phyloP scores from a whole-genome alignment of 176 grass and related monocot species.

The Carex cristatella region DNA sequence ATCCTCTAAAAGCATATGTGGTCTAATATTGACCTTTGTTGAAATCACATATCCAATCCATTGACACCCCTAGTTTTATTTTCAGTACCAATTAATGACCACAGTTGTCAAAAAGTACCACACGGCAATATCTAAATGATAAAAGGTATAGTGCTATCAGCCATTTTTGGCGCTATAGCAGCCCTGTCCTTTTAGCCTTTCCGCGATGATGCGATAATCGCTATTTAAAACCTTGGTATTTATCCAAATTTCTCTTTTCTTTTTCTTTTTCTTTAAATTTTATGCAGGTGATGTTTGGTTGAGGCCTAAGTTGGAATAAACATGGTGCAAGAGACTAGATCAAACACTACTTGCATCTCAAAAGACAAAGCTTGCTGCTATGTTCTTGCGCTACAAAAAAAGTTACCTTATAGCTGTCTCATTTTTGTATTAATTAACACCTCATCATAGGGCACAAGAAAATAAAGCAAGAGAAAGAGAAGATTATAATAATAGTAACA shows the following conservation, averaged over 20 bases:
- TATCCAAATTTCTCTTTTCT: not conserved
- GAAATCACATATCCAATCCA: not conserved
- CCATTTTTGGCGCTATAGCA: no score
- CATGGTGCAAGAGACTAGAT: not conserved
- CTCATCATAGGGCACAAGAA: not conserved
- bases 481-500: not conserved
- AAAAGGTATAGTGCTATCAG: no score
- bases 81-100: not conserved
- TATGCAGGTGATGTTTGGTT: no score
- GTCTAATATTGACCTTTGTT: not conserved
- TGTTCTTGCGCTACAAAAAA: not conserved
- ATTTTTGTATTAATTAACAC: not conserved
- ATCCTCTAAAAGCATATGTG: not conserved
- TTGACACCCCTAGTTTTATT: not conserved
- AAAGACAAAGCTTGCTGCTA: not conserved
- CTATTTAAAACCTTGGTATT: no score
- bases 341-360: not conserved
- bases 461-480: not conserved
- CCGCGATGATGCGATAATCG: no score
- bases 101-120: no score
- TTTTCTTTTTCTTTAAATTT: not conserved
- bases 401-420: not conserved
- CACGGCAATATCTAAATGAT: no score
- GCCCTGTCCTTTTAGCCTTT: no score
- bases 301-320: no score